Evolutionary conservation across 2,329 filamentous ascomycete species (phyloP), one percentile per base, ranked within the genome.

Genomic region (Zasmidium cellare): DNA sequence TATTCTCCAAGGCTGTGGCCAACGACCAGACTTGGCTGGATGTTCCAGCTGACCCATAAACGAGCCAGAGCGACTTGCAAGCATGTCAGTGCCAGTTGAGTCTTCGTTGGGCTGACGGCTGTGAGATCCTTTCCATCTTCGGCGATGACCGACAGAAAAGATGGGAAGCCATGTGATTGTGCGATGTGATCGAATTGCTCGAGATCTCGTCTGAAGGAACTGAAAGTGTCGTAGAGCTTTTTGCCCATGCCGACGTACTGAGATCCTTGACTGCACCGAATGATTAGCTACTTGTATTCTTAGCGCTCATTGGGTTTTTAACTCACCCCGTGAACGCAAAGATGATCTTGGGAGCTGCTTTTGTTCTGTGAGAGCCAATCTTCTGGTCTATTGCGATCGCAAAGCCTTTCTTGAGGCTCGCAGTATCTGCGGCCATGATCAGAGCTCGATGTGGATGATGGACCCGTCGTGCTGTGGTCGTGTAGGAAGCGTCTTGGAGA

Each of bases 61-160:
- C 57, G 51, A 5, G 59, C 46, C 11, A 79, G 62, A 16, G 76
- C 77, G 46, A 82, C 77, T 60, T 82, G 67, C 0, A 77, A 51
- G 52, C 67, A 74, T 1, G 74, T 67, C 2, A 70, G 60, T 2
- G 74, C 77, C 1, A 81, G 67, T 46, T 81, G 79, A 12, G 65
- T 60, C 14, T 61, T 51, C 1, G 65, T 56, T 23, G 67, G 58
- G 7, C 19, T n/a, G 20, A n/a, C 14, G 20, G 28, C n/a, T 2
- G n/a, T 22, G 7, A 38, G 11, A 19, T 56, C 46, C 2, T 16
- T 14, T 16, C 18, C n/a, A 3, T 12, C 16, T 3, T 28, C 20
- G 12, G 46, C n/a, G 35, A 56, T 24, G 20, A 60, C 54, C 20
- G 59, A 57, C 19, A 67, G 20, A 45, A 76, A 65, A 9, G 56